These are phyloP conservation scores for Cyclospora cayetanensis DNA, from an alignment of 169 alveolate genomes.

Conservation along the genomic window DNA sequence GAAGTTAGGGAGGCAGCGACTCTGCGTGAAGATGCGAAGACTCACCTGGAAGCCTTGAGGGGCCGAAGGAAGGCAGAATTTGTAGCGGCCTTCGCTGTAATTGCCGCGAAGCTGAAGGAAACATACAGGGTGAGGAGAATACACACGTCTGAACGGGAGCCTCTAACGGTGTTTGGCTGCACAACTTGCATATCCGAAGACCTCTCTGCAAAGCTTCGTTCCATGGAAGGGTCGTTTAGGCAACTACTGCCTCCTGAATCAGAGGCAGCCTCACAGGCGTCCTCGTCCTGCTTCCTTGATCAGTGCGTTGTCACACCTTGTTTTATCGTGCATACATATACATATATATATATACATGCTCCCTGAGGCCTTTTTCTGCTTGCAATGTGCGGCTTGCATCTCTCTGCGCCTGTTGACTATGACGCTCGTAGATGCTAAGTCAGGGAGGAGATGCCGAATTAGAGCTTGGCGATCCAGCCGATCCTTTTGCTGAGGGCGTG, in stretches of 20 bases:
- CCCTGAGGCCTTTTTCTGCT: neutral
- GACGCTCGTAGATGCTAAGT: slow-evolving; percentile 83
- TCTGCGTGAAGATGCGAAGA: neutral
- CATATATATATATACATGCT: neutral
- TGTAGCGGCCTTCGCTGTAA: slow-evolving; percentile 83
- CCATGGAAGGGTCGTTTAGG: no score
- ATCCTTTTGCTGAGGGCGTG: slow-evolving; percentile 98
- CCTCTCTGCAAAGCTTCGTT: no score
- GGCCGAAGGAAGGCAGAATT: slow-evolving; percentile 69
- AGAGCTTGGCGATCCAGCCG: slow-evolving; percentile 95
- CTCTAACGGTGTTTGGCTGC: no score
- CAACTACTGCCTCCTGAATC: no score
- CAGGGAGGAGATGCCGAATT: slow-evolving; percentile 99
- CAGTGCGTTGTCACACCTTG: neutral
- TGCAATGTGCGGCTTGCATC: neutral
- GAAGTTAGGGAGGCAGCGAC: neutral
- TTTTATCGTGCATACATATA: neutral
- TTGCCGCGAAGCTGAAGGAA: slow-evolving; percentile 88
- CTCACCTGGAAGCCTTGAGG: neutral
- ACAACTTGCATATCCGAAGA: no score
- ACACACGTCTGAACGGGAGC: neutral
- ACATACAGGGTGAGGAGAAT: slow-evolving; percentile 82
- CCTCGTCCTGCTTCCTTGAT: no score
- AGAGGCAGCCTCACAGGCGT: no score
- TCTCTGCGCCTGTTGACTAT: neutral